Percentiles rank a stretch among this genome's conserved stretches.
Evolutionary conservation across 805 yeast genomes (phyloP).

Genomic region (Kuraishia ogatae): DNA sequence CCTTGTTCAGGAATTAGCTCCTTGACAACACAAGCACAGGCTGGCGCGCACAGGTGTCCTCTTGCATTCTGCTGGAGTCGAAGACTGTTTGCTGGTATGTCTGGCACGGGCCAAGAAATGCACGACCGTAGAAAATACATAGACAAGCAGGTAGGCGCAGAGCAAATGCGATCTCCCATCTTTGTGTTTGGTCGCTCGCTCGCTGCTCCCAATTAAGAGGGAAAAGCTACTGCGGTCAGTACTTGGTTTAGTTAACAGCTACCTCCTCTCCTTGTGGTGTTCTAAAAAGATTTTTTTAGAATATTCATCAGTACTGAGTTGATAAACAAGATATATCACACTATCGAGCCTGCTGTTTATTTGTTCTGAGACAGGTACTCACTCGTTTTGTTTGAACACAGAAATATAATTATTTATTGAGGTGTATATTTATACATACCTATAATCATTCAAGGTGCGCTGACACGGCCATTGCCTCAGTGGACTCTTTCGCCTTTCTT

Average conservation of each 20-base stretch:
- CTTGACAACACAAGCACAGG: not conserved
- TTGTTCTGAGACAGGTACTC: not conserved
- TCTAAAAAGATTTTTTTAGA: too few relatives aligned
- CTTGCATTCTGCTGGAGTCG: not conserved
- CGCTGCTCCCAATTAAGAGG: not conserved
- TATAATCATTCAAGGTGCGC: too few relatives aligned
- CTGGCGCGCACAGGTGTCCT: not conserved
- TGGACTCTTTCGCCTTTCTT: too few relatives aligned
- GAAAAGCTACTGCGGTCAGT: not conserved
- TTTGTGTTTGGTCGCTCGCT: not conserved
- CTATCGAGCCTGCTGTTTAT: not conserved
- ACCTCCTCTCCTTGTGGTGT: not conserved
- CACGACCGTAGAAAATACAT: too few relatives aligned
- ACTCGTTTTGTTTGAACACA: not conserved
- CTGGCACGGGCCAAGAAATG: too few relatives aligned
- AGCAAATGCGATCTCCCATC: not conserved
- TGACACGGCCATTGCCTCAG: too few relatives aligned
- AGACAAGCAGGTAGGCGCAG: not conserved
- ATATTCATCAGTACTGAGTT: not conserved
- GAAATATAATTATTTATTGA: not conserved
- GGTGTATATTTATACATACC: not conserved
- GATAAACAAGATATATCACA: too few relatives aligned
- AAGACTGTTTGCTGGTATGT: not conserved
- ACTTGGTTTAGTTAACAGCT: not conserved
- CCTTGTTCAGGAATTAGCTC: not conserved